Base-by-base conservation (phyloP, 495 filamentous ascomycete genomes). In the Penicillium maclennaniae region DNA sequence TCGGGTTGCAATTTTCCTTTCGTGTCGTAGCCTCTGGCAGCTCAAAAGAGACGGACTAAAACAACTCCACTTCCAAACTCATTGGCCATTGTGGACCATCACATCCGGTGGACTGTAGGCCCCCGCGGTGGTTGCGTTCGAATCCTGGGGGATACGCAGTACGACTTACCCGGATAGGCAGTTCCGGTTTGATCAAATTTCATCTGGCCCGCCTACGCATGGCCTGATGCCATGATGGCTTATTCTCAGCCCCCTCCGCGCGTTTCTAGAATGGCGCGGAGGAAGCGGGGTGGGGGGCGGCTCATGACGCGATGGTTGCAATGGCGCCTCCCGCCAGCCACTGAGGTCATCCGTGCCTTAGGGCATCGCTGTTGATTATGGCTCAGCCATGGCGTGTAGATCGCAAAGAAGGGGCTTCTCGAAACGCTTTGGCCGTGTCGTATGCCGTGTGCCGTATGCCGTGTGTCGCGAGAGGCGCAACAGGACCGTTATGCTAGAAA, bases 291-390 rank as follows among this genome's bases (percentile, higher is more conserved):
- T 25, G 10, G 43, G 16, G 23, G 36, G 20, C 10, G n/a, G 23
- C 16, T 43, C 26, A 28, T 44, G 40, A 45, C 21, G 17, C 49
- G 38, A 23, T 43, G 25, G 16, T 36, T 26, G 51, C 38, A 20
- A 41, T 50, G 60, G 51, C 54, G 43, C 60, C 51, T 63, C 51
- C 60, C 57, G 57, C 16, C 47, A 47, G 60, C 60, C 60, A 47
- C 57, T 55, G 57, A 60, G 43, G 48, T 63, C 60, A 63, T 52
- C 15, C n/a, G 16, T 31, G 39, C 31, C n/a, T 49, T 45, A 31
- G 40, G 8, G 47, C 47, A 12, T 25, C 23, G 46, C 45, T 45
- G 51, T 54, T 52, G 50, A 36, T 43, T 20, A 34, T 34, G 45
- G 34, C 14, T 27, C 37, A 43, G 54, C 54, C 54, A 54, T 46